phyloP scores from a whole-genome alignment of 2,329 filamentous ascomycete species.

The Aureobasidium sp. region DNA sequence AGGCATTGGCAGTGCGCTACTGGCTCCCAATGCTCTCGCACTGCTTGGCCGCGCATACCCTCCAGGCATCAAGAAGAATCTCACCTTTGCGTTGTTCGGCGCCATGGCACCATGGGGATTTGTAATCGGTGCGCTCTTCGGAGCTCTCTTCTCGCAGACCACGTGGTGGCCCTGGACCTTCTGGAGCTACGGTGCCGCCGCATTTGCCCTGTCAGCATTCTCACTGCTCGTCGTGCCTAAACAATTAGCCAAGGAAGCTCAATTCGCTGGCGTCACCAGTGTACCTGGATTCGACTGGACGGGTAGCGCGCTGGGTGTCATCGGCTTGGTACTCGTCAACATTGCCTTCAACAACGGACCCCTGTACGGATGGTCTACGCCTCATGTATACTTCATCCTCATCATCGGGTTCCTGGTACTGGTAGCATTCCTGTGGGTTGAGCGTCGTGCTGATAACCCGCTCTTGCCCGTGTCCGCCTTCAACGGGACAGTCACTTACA shows the following conservation, averaged over 20 bases:
- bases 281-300: slow-evolving; percentile 34
- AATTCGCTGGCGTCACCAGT: slow-evolving; percentile 23
- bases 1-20: slow-evolving; percentile 33
- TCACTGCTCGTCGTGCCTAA: slow-evolving; percentile 37
- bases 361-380: slow-evolving; percentile 50
- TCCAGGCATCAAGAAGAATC: slow-evolving; percentile 33
- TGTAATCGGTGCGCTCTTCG: slow-evolving; percentile 29
- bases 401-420: slow-evolving; percentile 52
- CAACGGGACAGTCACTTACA: slow-evolving; percentile 26
- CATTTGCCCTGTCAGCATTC: slow-evolving; percentile 32
- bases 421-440: slow-evolving; percentile 44
- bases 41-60: slow-evolving; percentile 30
- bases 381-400: slow-evolving; percentile 52
- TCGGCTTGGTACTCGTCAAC: slow-evolving; percentile 55
- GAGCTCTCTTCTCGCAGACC: slow-evolving; percentile 29
- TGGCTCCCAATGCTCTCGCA: slow-evolving; percentile 34
- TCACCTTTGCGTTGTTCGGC: slow-evolving; percentile 33
- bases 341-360: slow-evolving; percentile 62
- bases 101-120: slow-evolving; percentile 32
- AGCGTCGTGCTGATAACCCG: slow-evolving; percentile 25
- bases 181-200: slow-evolving; percentile 38
- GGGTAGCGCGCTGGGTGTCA: slow-evolving; percentile 45
- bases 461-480: slow-evolving; percentile 26
- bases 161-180: slow-evolving; percentile 35
- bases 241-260: slow-evolving; percentile 17